phyloP scores from a whole-genome alignment of 441 rosid species.

The Hypseocharis bilobata region DNA sequence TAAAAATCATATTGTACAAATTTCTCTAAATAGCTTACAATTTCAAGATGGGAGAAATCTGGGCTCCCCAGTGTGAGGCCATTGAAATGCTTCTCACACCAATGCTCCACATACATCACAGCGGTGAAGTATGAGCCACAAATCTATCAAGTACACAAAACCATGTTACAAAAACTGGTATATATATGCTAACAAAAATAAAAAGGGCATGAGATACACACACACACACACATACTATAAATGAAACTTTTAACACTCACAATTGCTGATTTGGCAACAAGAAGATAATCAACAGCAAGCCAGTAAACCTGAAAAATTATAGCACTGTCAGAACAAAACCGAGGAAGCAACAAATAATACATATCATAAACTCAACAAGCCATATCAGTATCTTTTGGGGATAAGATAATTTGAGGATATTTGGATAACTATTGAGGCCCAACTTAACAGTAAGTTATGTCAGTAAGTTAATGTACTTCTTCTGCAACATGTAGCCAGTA shows the following conservation, averaged over 20 bases:
- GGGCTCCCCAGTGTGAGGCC: conserved; percentile 72
- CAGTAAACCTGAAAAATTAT: conserved; percentile 68
- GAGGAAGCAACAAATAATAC: conserved; percentile 4
- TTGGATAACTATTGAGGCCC: background rate
- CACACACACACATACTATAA: background rate
- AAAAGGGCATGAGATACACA: conserved; percentile 3
- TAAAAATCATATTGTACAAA: background rate
- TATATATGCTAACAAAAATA: background rate
- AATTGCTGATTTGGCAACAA: conserved; percentile 74
- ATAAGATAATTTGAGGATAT: background rate
- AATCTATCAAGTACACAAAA: conserved; percentile 35
- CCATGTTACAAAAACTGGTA: conserved; percentile 15
- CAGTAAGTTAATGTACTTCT: background rate
- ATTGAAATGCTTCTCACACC: conserved; percentile 88
- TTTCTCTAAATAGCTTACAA: conserved; percentile 37
- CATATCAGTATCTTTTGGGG: background rate
- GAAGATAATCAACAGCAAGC: conserved; percentile 78
- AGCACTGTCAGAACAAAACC: conserved; percentile 10
- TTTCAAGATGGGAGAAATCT: conserved; percentile 76
- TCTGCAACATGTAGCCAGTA: background rate
- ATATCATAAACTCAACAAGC: background rate
- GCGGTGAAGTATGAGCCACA: conserved; percentile 87
- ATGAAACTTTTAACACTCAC: conserved; percentile 41
- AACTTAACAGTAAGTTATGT: no score
- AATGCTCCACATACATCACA: conserved; percentile 80